These are phyloP conservation scores for Macrophomina phaseolina DNA, from an alignment of 2,329 filamentous ascomycete genomes.

Conservation along the genomic window DNA sequence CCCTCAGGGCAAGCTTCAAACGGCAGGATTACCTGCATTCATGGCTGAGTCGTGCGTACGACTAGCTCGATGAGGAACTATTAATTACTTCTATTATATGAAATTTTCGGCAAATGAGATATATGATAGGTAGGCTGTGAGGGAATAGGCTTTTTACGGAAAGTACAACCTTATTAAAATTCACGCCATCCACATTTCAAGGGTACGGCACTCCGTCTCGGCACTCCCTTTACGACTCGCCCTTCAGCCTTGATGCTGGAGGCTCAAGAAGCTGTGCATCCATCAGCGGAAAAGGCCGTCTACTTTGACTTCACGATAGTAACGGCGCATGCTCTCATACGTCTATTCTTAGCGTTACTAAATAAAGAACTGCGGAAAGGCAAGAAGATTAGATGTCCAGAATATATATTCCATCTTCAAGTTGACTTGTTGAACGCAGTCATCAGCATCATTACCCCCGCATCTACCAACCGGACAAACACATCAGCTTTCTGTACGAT, in stretches of 20 bases:
- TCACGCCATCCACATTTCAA: neutral
- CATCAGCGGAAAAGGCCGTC: neutral
- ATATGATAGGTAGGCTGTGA: neutral
- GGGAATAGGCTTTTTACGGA: conserved; percentile 7
- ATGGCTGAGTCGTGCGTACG: neutral
- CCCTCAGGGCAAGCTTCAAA: neutral
- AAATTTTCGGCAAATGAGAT: neutral
- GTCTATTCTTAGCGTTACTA: neutral
- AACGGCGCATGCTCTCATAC: neutral
- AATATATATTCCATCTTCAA: neutral
- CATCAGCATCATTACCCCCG: neutral
- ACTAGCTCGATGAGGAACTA: neutral
- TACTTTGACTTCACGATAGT: neutral
- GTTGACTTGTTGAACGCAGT: neutral
- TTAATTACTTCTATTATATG: conserved; percentile 4
- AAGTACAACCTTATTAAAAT: neutral
- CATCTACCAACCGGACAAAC: neutral
- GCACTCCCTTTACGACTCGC: neutral
- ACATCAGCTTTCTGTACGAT: neutral
- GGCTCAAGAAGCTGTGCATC: neutral
- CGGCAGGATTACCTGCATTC: neutral
- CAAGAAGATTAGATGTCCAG: neutral
- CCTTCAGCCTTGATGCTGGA: neutral
- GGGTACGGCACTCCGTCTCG: neutral
- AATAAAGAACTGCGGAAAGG: neutral